A percentile compares a stretch with the other conserved stretches of the same genome.
phyloP scores from a whole-genome alignment of 1,284 basidiomycete species.

The Neonothopanus nambi region DNA sequence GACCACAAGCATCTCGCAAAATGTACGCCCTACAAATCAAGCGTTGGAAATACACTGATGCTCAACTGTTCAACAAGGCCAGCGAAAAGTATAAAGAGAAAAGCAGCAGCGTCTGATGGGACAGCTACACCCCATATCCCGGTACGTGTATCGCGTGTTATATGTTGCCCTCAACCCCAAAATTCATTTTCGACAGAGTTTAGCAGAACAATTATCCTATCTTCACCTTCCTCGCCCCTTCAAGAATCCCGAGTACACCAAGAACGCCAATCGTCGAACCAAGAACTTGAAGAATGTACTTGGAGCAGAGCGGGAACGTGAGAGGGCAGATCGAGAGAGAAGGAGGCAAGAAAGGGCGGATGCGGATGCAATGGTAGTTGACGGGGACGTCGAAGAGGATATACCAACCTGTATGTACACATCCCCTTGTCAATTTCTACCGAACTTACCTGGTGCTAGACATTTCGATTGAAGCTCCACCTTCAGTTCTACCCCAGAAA shows the following conservation, averaged over 20 bases:
- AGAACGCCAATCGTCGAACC: constrained; percentile 66
- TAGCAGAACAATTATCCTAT: constrained; percentile 73
- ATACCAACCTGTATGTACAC: constrained; percentile 61
- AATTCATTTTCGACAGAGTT: constrained; percentile 16
- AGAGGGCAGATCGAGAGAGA: constrained; percentile 62
- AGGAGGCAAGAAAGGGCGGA: constrained; percentile 43
- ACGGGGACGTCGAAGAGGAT: constrained; percentile 53
- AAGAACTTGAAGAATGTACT: constrained; percentile 78
- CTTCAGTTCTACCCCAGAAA: constrained; percentile 74
- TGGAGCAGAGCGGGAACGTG: constrained; percentile 72
- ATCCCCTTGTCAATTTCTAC: background rate
- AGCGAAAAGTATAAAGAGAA: constrained; percentile 45
- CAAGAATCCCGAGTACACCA: constrained; percentile 69
- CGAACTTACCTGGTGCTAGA: constrained; percentile 43
- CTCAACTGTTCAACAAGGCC: constrained; percentile 26
- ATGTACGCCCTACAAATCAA: too few species aligned
- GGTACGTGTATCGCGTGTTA: constrained; percentile 25
- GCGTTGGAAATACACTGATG: too few species aligned
- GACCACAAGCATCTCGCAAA: too few species aligned
- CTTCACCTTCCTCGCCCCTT: constrained; percentile 68
- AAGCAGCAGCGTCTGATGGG: constrained; percentile 40
- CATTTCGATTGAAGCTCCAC: constrained; percentile 82
- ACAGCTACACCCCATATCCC: constrained; percentile 42
- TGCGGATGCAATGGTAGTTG: constrained; percentile 35
- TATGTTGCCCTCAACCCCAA: background rate